Conservation (phyloP, 441 rosid genomes). For the Euphorbia corollata region DNA sequence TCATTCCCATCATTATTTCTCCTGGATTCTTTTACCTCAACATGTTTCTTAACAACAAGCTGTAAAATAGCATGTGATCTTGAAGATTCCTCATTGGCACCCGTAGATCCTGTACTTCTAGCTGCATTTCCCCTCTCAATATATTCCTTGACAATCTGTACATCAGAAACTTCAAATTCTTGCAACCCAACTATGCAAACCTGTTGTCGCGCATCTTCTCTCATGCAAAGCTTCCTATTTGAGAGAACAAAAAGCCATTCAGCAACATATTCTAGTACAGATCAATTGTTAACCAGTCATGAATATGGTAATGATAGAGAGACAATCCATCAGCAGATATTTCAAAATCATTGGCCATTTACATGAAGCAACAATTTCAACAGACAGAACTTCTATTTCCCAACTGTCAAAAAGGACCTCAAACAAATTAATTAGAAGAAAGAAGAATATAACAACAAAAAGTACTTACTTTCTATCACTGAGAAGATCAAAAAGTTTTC, state of each 20-base stretch:
- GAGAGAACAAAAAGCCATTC: conserved; percentile 25
- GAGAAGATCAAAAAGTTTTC: conserved; percentile 92
- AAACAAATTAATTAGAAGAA: not conserved
- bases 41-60: conserved; percentile 85
- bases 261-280: conserved; percentile 15
- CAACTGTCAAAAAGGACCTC: conserved; percentile 8
- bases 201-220: conserved; percentile 99
- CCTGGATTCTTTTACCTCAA: conserved; percentile 74
- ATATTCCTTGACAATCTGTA: conserved; percentile 86
- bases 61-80: conserved; percentile 98
- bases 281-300: conserved; percentile 14
- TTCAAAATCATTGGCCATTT: not conserved
- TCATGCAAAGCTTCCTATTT: conserved; percentile 90
- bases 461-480: conserved; percentile 74
- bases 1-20: conserved; percentile 76
- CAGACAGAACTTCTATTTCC: conserved; percentile 8
- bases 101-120: conserved; percentile 96
- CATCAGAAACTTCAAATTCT: conserved; percentile 90
- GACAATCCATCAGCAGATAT: conserved; percentile 2
- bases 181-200: conserved; percentile 98
- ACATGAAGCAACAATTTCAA: not conserved
- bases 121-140: conserved; percentile 90
- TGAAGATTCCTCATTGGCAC: conserved; percentile 99
- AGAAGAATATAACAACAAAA: conserved; percentile 15
- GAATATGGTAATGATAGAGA: conserved; percentile 3